Evolutionary conservation across 768 basidiomycete species (phyloP), one percentile per base, ranked within the genome.

Genomic region (Daedaleopsis sinensis): DNA sequence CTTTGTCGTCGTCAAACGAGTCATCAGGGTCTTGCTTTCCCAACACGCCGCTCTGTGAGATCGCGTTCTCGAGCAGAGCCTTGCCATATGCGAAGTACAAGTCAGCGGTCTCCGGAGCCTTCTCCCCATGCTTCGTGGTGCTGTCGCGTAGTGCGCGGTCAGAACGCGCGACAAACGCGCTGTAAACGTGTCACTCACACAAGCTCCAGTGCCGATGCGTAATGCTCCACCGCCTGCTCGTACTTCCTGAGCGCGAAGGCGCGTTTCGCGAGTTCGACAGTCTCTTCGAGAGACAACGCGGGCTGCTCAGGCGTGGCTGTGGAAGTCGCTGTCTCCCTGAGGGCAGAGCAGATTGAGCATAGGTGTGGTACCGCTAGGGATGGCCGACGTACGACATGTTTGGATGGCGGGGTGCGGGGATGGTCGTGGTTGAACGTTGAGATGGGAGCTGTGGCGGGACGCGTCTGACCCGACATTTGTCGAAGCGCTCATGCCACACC

Each of bases 21-120:
- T 83, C 80, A 48, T 89, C 86, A 1, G 82, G 77, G 66, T 92
- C 89, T 42, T 94, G 93, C 70, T 94, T 94, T 1, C 94, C 95
- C 58, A 99, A 76, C n/a, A 98, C 96, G 0, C 88, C 85, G 59
- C 78, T 89, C 69, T 94, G 90, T 5, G 85, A 76, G 61, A 98
- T 92, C 6, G 95, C 96, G 69, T 96, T 94, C 77, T 95, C 94
- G 57, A 97, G 81, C 44, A 98, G 76, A 5, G 97, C 94, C 73
- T 91, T 94, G 15, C 97, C 97, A 70, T 98, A 99, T 4, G 84
- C 81, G 60, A 96, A 89, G 62, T 98, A 91, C 21, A 96, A 72
- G 69, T 98, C 94, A 9, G 94, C 96, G 55, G 83, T 88, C 69
- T 92, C 88, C 0, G 90, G 88, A 23, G 90, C 85, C 69, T 94